These are phyloP conservation scores for Biscogniauxia sp. DNA, from an alignment of 2,329 filamentous ascomycete species.

Conservation along the genomic window DNA sequence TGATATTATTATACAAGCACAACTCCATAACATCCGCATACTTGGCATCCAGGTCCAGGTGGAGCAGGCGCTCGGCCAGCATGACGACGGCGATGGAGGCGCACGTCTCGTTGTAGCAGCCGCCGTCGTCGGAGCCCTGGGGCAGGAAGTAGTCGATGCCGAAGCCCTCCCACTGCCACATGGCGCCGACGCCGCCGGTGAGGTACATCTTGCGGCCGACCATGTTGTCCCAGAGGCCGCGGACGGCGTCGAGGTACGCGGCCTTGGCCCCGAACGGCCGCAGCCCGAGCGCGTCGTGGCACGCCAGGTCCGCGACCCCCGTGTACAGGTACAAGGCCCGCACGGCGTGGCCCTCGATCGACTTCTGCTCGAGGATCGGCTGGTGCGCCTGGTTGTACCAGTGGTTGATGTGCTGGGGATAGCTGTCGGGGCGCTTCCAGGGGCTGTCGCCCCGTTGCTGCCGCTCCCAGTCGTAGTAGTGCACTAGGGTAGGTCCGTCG, in stretches of 20 bases:
- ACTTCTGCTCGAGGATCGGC: slow-evolving; percentile 52
- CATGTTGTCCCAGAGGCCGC: slow-evolving; percentile 58
- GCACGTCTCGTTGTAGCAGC: slow-evolving; percentile 62
- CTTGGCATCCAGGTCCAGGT: slow-evolving; percentile 49
- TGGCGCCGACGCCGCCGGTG: slow-evolving; percentile 58
- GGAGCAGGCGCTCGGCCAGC: slow-evolving; percentile 55
- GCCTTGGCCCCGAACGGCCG: slow-evolving; percentile 22
- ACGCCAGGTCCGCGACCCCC: slow-evolving; percentile 54
- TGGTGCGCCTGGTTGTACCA: slow-evolving; percentile 58
- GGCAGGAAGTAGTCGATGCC: slow-evolving; percentile 58
- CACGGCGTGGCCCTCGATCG: slow-evolving; percentile 59
- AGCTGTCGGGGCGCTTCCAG: slow-evolving; percentile 47
- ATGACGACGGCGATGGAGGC: slow-evolving; percentile 60
- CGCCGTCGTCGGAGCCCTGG: slow-evolving; percentile 57
- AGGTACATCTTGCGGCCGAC: slow-evolving; percentile 60
- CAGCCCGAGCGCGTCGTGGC: slow-evolving; percentile 32
- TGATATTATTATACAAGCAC: slow-evolving; percentile 58
- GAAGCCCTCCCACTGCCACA: slow-evolving; percentile 60
- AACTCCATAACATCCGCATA: slow-evolving; percentile 61
- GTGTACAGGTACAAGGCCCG: slow-evolving; percentile 60
- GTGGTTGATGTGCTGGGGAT: slow-evolving; percentile 37
- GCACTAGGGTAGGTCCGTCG: slow-evolving; percentile 22
- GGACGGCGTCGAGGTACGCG: slow-evolving; percentile 39
- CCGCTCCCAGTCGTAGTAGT: slow-evolving; percentile 56
- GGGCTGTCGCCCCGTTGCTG: slow-evolving; percentile 47